Evolutionary conservation across 176 grass and related monocot genomes (phyloP).

Genomic region (Tillandsia leiboldiana): DNA sequence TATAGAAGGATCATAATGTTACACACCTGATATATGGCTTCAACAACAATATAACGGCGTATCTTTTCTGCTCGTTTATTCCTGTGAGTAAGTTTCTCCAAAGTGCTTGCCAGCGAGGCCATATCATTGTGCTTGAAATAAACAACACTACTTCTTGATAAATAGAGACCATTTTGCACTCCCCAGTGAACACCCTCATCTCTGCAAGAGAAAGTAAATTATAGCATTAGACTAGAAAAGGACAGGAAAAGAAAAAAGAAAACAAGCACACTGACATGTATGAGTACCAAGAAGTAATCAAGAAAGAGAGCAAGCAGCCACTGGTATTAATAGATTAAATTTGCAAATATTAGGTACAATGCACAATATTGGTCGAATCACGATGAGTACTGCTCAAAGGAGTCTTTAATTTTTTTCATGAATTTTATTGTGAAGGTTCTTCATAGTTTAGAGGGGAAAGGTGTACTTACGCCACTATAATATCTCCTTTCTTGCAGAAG

Average conservation of each 20-base stretch:
- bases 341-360: neutral
- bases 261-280: neutral
- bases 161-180: slow-evolving; percentile 84
- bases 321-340: too few species aligned
- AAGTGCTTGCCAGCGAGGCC: slow-evolving; percentile 61
- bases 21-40: slow-evolving; percentile 90
- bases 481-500: slow-evolving; percentile 96
- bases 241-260: neutral
- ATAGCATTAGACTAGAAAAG: neutral
- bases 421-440: neutral
- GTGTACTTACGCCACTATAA: slow-evolving; percentile 81
- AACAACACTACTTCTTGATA: slow-evolving; percentile 86
- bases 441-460: slow-evolving; percentile 5
- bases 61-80: slow-evolving; percentile 77
- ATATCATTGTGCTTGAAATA: slow-evolving; percentile 99
- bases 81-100: slow-evolving; percentile 69
- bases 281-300: neutral
- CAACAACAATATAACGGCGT: slow-evolving; percentile 95
- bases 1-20: slow-evolving; percentile 9
- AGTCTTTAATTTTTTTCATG: neutral
- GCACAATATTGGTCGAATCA: slow-evolving; percentile 4
- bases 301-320: neutral
- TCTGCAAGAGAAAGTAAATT: slow-evolving; percentile 35
- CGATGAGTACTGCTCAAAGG: neutral
- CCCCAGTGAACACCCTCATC: slow-evolving; percentile 95